Evolutionary conservation across 2,329 filamentous ascomycete species (phyloP).

Genomic region (Clarireedia hainanense): DNA sequence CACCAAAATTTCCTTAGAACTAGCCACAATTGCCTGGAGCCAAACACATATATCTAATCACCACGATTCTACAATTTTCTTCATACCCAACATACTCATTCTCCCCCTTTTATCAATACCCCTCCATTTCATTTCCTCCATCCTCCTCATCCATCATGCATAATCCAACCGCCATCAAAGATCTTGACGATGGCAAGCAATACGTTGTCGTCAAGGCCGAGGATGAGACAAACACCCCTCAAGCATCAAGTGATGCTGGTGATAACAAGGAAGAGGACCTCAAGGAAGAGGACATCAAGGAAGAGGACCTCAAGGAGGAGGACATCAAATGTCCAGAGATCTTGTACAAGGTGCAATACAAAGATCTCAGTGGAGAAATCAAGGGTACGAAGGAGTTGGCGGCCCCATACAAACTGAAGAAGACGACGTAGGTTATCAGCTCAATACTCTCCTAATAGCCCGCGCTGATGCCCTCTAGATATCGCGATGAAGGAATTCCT

Average conservation of each 20-base stretch:
- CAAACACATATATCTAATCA: background rate
- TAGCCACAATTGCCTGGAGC: background rate
- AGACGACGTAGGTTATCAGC: conserved; percentile 10
- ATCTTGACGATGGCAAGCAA: conserved; percentile 11
- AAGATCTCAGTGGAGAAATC: conserved; percentile 17
- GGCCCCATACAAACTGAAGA: conserved; percentile 19
- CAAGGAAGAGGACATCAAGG: conserved; percentile 3
- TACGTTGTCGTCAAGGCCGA: conserved; percentile 17
- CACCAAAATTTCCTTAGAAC: background rate
- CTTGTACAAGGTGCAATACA: conserved; percentile 20
- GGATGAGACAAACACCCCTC: conserved; percentile 5
- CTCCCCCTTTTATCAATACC: background rate
- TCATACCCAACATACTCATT: background rate
- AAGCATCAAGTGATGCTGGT: conserved; percentile 10
- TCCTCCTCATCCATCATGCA: conserved; percentile 8
- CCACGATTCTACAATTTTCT: background rate
- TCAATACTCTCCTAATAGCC: too few species aligned
- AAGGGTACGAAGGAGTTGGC: conserved; percentile 18
- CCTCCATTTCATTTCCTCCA: background rate
- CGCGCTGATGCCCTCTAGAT: conserved; percentile 8
- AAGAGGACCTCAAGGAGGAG: conserved; percentile 10
- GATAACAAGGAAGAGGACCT: conserved; percentile 11
- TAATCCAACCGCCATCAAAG: background rate
- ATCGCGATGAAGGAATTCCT: conserved; percentile 15
- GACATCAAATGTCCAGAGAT: conserved; percentile 16